phyloP scores from a whole-genome alignment of 108 stramenopile species.

The Cyclostephanos invisitatus region DNA sequence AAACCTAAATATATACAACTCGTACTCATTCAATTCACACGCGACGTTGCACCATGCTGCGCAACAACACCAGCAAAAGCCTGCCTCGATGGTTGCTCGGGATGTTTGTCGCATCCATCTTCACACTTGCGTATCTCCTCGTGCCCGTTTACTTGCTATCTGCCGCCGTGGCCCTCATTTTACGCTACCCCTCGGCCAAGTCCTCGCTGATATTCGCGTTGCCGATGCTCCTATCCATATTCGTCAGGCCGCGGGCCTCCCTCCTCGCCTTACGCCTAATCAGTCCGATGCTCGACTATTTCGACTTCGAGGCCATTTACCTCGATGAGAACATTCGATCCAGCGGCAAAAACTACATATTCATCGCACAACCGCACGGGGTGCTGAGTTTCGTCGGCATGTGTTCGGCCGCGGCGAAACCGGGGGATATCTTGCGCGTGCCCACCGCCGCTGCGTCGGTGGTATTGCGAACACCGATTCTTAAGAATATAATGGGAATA shows the following conservation, averaged over 20 bases:
- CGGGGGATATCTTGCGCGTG: constrained; percentile 13
- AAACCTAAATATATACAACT: too few species aligned
- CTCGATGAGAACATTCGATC: constrained; percentile 49
- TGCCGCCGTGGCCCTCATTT: constrained; percentile 19
- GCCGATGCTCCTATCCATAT: constrained; percentile 42
- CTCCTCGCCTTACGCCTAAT: constrained; percentile 22
- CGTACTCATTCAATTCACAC: background rate
- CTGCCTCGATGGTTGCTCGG: constrained; percentile 51
- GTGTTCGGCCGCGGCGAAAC: constrained; percentile 35
- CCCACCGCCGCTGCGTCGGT: constrained; percentile 58
- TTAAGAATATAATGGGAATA: constrained; percentile 80
- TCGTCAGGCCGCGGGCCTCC: constrained; percentile 32
- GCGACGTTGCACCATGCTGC: background rate
- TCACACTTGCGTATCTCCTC: constrained; percentile 63
- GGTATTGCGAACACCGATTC: constrained; percentile 52
- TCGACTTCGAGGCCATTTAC: constrained; percentile 62
- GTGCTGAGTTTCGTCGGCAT: constrained; percentile 46
- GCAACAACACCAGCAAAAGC: constrained; percentile 3
- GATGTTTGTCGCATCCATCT: constrained; percentile 50
- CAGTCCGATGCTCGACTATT: constrained; percentile 61
- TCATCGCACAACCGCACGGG: constrained; percentile 67
- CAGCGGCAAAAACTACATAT: constrained; percentile 36
- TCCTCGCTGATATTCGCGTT: constrained; percentile 26
- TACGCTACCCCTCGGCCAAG: constrained; percentile 29
- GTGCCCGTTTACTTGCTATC: constrained; percentile 61